phyloP scores from a whole-genome alignment of 495 filamentous ascomycete genomes.

The Penicillium arizonense region DNA sequence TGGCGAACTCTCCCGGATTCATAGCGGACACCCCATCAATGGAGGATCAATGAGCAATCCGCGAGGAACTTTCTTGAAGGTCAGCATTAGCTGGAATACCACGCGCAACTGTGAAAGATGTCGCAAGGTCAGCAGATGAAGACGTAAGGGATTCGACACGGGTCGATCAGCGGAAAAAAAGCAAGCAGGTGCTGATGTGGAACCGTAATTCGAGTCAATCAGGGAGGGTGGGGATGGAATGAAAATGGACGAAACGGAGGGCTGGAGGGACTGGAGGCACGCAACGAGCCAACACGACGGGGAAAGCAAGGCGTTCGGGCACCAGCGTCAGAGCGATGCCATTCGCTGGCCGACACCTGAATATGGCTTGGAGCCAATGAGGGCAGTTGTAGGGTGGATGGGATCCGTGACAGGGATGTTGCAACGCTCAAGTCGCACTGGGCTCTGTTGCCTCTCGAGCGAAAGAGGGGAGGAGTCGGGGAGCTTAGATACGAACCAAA shows the following conservation, averaged over 20 bases:
- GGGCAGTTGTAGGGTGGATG: conserved; percentile 26
- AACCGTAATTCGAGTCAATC: conserved; percentile 29
- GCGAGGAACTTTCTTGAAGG: conserved; percentile 27
- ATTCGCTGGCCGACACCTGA: conserved; percentile 32
- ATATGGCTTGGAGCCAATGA: conserved; percentile 36
- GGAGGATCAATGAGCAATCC: conserved; percentile 42
- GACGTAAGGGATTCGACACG: conserved; percentile 6
- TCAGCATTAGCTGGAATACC: conserved; percentile 42
- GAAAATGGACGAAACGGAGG: conserved; percentile 24
- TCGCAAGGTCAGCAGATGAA: conserved; percentile 3
- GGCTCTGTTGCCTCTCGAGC: background rate
- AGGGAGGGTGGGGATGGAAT: conserved; percentile 32
- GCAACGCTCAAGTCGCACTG: conserved; percentile 33
- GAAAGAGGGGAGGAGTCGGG: background rate
- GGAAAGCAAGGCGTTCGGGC: conserved; percentile 43
- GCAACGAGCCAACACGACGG: conserved; percentile 28
- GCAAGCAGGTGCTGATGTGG: conserved; percentile 25
- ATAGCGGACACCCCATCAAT: conserved; percentile 47
- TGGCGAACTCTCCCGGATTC: conserved; percentile 50
- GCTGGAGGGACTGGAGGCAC: conserved; percentile 13
- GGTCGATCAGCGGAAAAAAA: conserved; percentile 22
- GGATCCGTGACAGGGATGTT: conserved; percentile 44
- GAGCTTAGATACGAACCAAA: background rate
- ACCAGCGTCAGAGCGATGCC: conserved; percentile 34
- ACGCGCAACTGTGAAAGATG: background rate